Base-by-base conservation (phyloP, 495 filamentous ascomycete species). In the Penicillium tannophilum region DNA sequence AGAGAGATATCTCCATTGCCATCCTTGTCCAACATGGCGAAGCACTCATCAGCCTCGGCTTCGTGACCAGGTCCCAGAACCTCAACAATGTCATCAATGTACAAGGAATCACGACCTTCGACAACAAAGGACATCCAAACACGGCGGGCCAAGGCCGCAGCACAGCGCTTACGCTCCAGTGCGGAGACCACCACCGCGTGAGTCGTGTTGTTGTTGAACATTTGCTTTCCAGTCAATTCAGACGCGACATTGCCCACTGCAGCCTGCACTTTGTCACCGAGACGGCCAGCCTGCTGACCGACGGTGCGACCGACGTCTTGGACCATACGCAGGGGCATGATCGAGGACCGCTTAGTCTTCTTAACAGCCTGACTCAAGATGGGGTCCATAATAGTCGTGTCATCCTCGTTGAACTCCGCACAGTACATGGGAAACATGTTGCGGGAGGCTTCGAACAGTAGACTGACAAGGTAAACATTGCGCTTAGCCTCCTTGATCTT, bases 41-140 rank as follows among this genome's bases (percentile, higher is more conserved):
- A 97, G 63, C 86, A 89, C 71, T 95, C 92, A 36, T 91, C 85
- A 11, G 94, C 94, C 52, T 94, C 90, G 0, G 78, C 75, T 44
- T 84, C 79, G 53, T 88, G 83, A 6, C 85, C 83, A 1, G 79
- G 73, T 2, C 94, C 94, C 54, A 98, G 85, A 9, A 97, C 93
- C 67, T 98, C 94, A 11, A 86, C 56, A 48, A 98, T 79, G 66
- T 98, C 94, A 8, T 96, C 91, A 28, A 80, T 70, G 59, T 81
- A 92, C 28, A 98, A 78, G 7, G 89, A 76, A 42, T 96, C 89
- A 43, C 86, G 86, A 46, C 90, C 93, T 71, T 97, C 93, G 16
- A 92, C 85, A 11, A 97, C 94, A 68, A 97, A 97, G 2, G 92
- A 96, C 91, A 97, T 96, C 94, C 94, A 98, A 58, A 98, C 86